Base-by-base conservation (phyloP, 345 rosid genomes). In the rapeseed (Brassica napus) region DNA sequence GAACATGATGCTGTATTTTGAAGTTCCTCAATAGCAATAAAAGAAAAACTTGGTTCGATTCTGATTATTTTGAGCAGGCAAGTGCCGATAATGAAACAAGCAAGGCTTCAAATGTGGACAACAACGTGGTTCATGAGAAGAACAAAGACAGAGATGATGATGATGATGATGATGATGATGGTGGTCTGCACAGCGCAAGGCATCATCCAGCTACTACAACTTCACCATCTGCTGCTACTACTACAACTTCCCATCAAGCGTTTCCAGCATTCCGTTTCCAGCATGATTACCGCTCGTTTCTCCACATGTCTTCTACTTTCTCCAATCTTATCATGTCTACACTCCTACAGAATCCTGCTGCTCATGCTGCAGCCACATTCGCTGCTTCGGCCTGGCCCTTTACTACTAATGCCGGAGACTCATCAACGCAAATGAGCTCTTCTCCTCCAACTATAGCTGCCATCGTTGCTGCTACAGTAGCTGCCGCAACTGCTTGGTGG, bases 401-500 rank as follows among this genome's bases (percentile, higher is more conserved):
- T 55, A 92, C 94, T 81, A 91, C 97, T 73, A 94, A 88, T 82
- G 84, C 85, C 42, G 30, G 30, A 39, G 89, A 83, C 65, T 84
- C 97, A 82, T 80, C 89, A 61, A 54, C 71, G 62, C 91, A 81
- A 69, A 66, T 80, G 69, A 87, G 77, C 86, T 75, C 91, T 67
- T 81, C 85, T 68, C 82, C 85, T 77, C 90, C 97, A 16, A 85
- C 86, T 83, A 73, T 89, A 92, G 86, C 93, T 63, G 93, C 93
- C 34, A 92, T 89, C 42, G 95, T 93, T 49, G 57, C 97, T 79
- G 92, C 97, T 32, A 32, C 97, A 34, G 91, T 94, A 11, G 97
- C 97, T 55, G 98, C 97, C 78, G 98, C 98, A 81, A 86, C 92
- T 78, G 95, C 98, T 16, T 94, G 98, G 98, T 92, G 98, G 98